Conservation (phyloP, 306 rosid species). For the Mimosa bimucronata region DNA sequence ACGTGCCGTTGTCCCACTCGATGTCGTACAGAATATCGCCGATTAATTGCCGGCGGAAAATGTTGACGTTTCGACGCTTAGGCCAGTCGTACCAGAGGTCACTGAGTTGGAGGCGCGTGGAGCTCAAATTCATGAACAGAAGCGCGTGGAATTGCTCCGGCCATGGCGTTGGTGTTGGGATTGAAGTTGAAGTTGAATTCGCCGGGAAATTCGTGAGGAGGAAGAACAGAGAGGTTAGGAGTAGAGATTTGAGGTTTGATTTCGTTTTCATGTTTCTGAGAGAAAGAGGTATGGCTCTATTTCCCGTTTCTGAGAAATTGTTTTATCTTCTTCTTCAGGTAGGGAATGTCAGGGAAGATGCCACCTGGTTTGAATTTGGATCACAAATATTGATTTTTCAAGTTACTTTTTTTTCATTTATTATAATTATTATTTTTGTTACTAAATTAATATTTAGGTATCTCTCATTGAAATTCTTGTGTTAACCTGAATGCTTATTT, state of each 20-base stretch:
- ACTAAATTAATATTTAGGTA: no score
- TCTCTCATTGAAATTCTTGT: no score
- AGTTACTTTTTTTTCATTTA: background rate
- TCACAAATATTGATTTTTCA: no score
- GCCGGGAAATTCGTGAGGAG: background rate
- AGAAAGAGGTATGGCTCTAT: background rate
- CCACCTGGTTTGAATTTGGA: no score
- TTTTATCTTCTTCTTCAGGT: no score
- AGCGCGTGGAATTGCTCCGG: slow-evolving; percentile 61
- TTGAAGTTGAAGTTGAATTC: background rate
- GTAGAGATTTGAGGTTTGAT: background rate
- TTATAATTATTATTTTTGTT: no score
- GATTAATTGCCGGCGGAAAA: slow-evolving; percentile 45
- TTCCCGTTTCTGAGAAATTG: background rate
- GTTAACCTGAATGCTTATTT: no score
- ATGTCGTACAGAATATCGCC: slow-evolving; percentile 43
- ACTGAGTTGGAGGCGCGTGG: slow-evolving; percentile 40
- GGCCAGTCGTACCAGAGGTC: slow-evolving; percentile 69
- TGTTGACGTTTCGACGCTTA: slow-evolving; percentile 52
- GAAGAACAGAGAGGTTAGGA: background rate
- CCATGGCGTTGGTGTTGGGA: slow-evolving; percentile 51
- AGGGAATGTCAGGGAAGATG: no score
- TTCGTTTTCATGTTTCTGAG: background rate
- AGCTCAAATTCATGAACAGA: slow-evolving; percentile 49
- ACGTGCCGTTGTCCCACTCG: slow-evolving; percentile 64